phyloP scores from a whole-genome alignment of 2,329 filamentous ascomycete genomes.

The Cordyceps militaris region DNA sequence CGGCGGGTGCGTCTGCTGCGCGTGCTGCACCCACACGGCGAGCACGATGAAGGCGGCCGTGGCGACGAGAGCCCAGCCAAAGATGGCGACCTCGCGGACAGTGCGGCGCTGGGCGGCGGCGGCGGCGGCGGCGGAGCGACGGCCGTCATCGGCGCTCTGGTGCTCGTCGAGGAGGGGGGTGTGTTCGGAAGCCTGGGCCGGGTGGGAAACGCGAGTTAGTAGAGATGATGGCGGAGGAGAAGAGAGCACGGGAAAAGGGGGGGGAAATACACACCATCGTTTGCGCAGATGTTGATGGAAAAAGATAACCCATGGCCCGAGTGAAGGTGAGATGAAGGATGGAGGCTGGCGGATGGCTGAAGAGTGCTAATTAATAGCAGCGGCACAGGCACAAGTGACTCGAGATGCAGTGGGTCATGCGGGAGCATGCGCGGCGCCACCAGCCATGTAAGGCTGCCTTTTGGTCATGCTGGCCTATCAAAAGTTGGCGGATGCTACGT shows the following conservation, averaged over 20 bases:
- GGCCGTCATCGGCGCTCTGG: background rate
- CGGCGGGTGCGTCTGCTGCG: constrained; percentile 40
- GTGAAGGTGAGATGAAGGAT: background rate
- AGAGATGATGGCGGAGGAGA: background rate
- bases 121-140: background rate
- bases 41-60: constrained; percentile 73
- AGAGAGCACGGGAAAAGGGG: background rate
- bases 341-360: background rate
- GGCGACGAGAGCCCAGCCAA: constrained; percentile 75
- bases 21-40: constrained; percentile 70
- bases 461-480: background rate
- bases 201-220: background rate
- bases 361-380: background rate
- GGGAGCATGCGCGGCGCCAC: background rate
- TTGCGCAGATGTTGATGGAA: background rate
- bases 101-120: constrained; percentile 28
- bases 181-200: constrained; percentile 6
- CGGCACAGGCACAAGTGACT: background rate
- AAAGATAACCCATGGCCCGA: background rate
- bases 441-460: background rate
- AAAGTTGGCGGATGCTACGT: background rate
- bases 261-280: background rate
- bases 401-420: background rate
- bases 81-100: constrained; percentile 65
- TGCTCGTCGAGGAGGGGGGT: constrained; percentile 10